phyloP scores from a whole-genome alignment of 495 filamentous ascomycete genomes.

The Barbatosphaeria neglecta region DNA sequence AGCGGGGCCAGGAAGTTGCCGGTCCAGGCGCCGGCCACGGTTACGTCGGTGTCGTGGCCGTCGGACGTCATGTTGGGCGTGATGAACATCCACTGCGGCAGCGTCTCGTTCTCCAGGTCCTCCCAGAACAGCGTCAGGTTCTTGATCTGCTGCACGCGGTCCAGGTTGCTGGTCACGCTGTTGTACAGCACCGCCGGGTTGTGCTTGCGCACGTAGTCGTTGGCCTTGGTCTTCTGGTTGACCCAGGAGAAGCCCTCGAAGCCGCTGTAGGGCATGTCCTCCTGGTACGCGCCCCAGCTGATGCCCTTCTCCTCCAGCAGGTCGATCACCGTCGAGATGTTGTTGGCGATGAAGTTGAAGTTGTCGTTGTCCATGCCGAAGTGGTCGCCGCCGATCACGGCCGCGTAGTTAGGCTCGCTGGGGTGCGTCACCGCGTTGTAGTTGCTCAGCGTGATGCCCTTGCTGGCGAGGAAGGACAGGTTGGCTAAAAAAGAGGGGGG shows the following conservation, averaged over 20 bases:
- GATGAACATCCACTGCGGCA: conserved; percentile 66
- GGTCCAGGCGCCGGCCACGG: conserved; percentile 47
- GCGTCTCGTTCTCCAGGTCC: conserved; percentile 42
- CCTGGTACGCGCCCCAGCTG: conserved; percentile 59
- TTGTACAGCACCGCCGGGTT: conserved; percentile 53
- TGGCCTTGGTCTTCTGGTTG: conserved; percentile 38
- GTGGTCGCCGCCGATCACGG: conserved; percentile 48
- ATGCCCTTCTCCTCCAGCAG: conserved; percentile 57
- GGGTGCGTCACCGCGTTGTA: conserved; percentile 54
- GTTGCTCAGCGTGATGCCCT: conserved; percentile 55
- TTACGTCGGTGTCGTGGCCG: conserved; percentile 57
- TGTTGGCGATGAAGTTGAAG: conserved; percentile 42
- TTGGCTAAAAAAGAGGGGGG: conserved; percentile 7
- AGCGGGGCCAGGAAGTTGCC: conserved; percentile 49
- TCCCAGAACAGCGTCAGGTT: conserved; percentile 51
- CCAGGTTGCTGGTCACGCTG: conserved; percentile 40
- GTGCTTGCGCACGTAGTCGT: conserved; percentile 72
- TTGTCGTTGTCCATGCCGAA: conserved; percentile 60
- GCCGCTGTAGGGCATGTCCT: conserved; percentile 59
- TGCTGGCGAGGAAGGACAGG: conserved; percentile 38
- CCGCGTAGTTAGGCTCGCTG: conserved; percentile 62
- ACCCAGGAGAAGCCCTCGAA: conserved; percentile 44
- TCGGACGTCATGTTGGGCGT: conserved; percentile 61
- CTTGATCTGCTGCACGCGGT: conserved; percentile 51
- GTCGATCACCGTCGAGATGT: conserved; percentile 58